Evolutionary conservation across 768 basidiomycete species (phyloP).

Genomic region (Leccinum subtestaceum): DNA sequence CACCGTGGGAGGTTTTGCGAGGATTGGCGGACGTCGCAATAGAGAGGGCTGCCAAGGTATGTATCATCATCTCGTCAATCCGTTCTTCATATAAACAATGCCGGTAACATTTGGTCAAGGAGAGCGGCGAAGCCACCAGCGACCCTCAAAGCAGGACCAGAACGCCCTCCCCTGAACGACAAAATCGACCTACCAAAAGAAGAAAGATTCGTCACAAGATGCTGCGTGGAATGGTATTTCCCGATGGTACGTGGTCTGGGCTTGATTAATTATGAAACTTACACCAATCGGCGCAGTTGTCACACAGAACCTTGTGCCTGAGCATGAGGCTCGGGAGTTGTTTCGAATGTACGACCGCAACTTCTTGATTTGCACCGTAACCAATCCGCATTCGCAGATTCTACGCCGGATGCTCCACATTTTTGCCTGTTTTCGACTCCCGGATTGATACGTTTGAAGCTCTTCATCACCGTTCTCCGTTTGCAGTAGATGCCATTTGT

Average conservation of each 20-base stretch:
- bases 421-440: conserved; percentile 84
- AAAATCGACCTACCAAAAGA: conserved; percentile 65
- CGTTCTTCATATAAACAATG: conserved; percentile 2
- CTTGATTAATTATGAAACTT: not conserved
- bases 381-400: conserved; percentile 49
- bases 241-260: conserved; percentile 56
- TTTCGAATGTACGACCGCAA: conserved; percentile 64
- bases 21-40: conserved; percentile 80
- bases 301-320: conserved; percentile 76
- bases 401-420: conserved; percentile 90
- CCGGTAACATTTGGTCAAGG: conserved; percentile 39
- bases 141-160: conserved; percentile 74
- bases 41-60: conserved; percentile 73
- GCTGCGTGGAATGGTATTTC: conserved; percentile 60
- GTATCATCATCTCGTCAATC: conserved; percentile 10
- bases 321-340: conserved; percentile 80
- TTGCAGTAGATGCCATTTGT: conserved; percentile 89
- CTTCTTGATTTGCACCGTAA: conserved; percentile 8
- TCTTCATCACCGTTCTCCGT: conserved; percentile 86
- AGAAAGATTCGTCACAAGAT: conserved; percentile 67
- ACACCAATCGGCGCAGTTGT: conserved; percentile 52
- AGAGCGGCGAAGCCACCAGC: conserved; percentile 68
- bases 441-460: conserved; percentile 82
- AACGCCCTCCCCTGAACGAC: conserved; percentile 69
- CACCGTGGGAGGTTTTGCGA: conserved; percentile 83